Evolutionary conservation across 345 rosid genomes (phyloP).

Genomic region (Eucalyptus tenuipes): DNA sequence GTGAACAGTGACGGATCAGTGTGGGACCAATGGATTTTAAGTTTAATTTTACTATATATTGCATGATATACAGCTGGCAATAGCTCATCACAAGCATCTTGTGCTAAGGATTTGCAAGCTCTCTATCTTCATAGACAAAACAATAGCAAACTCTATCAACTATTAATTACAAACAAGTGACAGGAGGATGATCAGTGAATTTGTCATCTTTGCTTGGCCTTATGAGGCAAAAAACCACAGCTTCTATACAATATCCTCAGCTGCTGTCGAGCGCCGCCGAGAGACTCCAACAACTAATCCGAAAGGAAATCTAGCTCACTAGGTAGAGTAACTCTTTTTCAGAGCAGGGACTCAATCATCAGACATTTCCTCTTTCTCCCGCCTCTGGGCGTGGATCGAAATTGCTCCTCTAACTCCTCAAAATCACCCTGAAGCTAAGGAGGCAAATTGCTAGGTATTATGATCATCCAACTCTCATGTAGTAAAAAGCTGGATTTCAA

Average conservation of each 20-base stretch:
- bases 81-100: too few species aligned
- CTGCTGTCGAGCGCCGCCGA: accelerated
- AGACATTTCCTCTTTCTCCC: slow-evolving; percentile 64
- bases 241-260: not conserved
- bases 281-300: not conserved
- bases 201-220: not conserved
- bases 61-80: not conserved
- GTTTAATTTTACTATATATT: not conserved
- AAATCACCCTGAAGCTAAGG: slow-evolving; percentile 59
- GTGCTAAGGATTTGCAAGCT: not conserved
- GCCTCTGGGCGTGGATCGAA: slow-evolving; percentile 64
- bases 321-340: slow-evolving; percentile 51
- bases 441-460: not conserved
- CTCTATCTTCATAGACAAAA: slow-evolving; percentile 16
- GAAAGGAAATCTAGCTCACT: not conserved
- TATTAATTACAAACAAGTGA: not conserved
- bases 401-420: slow-evolving; percentile 42
- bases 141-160: not conserved
- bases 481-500: not conserved
- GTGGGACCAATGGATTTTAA: not conserved
- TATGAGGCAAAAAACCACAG: not conserved
- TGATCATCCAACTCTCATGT: not conserved
- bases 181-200: not conserved
- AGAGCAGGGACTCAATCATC: slow-evolving; percentile 32
- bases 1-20: not conserved